A percentile compares a stretch with the other conserved stretches of the same genome.
Evolutionary conservation across 2,329 filamentous ascomycete genomes (phyloP).

Genomic region (Sclerotinia borealis): DNA sequence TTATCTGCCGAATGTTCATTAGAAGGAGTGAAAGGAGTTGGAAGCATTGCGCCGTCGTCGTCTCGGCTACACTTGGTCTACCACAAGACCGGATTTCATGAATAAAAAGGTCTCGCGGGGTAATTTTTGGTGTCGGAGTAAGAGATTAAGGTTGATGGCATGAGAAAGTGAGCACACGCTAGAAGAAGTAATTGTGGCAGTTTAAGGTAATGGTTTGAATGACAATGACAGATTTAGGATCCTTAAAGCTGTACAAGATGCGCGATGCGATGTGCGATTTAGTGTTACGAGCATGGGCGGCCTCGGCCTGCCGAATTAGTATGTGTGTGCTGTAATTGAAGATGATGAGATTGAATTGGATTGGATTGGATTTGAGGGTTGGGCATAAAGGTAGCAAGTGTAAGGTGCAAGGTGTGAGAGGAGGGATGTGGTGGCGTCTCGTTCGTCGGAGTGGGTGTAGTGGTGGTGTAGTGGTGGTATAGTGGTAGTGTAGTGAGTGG

Average conservation of each 20-base stretch:
- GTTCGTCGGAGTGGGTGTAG: neutral
- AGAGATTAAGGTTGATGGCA: neutral
- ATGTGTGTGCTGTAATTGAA: neutral
- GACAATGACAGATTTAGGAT: neutral
- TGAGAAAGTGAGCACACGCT: neutral
- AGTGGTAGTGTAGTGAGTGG: no score
- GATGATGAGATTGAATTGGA: neutral
- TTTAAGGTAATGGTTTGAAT: neutral
- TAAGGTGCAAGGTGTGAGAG: neutral
- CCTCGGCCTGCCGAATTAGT: conserved; percentile 5
- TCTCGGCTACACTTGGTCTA: conserved; percentile 17
- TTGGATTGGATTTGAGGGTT: neutral
- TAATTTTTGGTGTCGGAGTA: neutral
- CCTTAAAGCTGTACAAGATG: conserved; percentile 10
- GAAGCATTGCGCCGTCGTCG: conserved; percentile 21
- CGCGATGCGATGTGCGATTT: conserved; percentile 9
- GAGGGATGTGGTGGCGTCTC: neutral
- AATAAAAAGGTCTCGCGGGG: neutral
- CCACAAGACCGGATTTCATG: conserved; percentile 16
- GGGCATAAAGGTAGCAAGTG: neutral
- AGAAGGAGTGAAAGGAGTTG: conserved; percentile 24
- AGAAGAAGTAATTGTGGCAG: neutral
- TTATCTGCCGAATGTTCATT: conserved; percentile 21
- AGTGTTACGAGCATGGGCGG: conserved; percentile 5
- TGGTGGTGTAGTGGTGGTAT: neutral